phyloP scores from a whole-genome alignment of 2,329 filamentous ascomycete species.

The Chrysoporthe puriensis region DNA sequence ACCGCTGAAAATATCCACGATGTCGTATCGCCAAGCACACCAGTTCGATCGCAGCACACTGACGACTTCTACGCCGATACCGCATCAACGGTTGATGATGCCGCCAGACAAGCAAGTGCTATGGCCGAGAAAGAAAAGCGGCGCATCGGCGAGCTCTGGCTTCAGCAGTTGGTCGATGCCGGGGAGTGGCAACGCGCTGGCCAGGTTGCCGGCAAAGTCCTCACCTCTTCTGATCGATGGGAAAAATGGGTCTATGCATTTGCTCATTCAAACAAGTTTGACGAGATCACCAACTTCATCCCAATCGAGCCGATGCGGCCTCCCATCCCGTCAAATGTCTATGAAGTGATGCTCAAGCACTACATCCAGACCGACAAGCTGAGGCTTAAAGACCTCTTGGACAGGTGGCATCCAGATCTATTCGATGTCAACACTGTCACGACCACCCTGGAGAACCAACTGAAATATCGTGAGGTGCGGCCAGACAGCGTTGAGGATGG shows the following conservation, averaged over 20 bases:
- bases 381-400: conserved; percentile 77
- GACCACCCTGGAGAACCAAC: conserved; percentile 78
- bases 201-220: conserved; percentile 78
- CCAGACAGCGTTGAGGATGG: conserved; percentile 78
- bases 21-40: conserved; percentile 40
- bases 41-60: conserved; percentile 36
- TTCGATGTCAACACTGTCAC: conserved; percentile 80
- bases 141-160: conserved; percentile 89
- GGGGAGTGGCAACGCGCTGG: conserved; percentile 80
- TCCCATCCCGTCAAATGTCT: conserved; percentile 78
- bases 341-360: conserved; percentile 86
- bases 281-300: conserved; percentile 86
- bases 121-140: conserved; percentile 84
- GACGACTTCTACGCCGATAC: conserved; percentile 78
- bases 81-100: conserved; percentile 65
- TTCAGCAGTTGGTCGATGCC: conserved; percentile 78
- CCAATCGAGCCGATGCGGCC: conserved; percentile 78
- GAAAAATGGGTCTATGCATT: conserved; percentile 97
- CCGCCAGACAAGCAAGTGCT: conserved; percentile 61
- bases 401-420: conserved; percentile 81
- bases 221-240: conserved; percentile 81
- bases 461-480: conserved; percentile 74
- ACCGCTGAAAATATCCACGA: conserved; percentile 47
- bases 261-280: conserved; percentile 80
- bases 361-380: conserved; percentile 81